Conservation (phyloP, 495 filamentous ascomycete species). For the Penicillium atrosanguineum region DNA sequence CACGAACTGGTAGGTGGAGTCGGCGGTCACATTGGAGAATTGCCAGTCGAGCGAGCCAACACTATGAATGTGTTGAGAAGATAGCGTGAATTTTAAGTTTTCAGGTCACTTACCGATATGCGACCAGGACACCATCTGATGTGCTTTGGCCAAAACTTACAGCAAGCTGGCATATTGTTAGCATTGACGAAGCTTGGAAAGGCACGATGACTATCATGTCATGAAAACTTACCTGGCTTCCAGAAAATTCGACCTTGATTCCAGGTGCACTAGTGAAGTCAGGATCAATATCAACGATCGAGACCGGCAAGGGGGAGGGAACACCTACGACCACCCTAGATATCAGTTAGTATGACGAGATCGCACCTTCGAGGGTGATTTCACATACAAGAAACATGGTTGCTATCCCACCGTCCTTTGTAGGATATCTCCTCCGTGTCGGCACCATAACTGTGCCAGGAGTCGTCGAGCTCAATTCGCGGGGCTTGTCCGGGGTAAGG, state of each 20-base stretch:
- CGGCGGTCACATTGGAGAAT: conserved; percentile 64
- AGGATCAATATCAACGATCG: background rate
- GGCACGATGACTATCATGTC: background rate
- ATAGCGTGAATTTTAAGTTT: background rate
- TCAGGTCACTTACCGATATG: conserved; percentile 39
- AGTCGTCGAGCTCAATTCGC: conserved; percentile 24
- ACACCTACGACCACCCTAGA: conserved; percentile 44
- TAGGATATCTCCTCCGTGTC: conserved; percentile 62
- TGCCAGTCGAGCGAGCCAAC: conserved; percentile 63
- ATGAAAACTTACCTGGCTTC: conserved; percentile 43
- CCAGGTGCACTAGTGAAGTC: conserved; percentile 49
- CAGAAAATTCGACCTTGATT: conserved; percentile 63
- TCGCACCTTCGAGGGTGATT: background rate
- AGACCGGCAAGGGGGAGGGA: conserved; percentile 1
- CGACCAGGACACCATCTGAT: conserved; percentile 53
- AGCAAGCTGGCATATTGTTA: conserved; percentile 36
- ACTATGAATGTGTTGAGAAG: conserved; percentile 24
- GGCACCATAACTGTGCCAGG: conserved; percentile 52
- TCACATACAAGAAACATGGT: conserved; percentile 63
- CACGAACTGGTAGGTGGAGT: conserved; percentile 60
- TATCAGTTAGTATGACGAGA: conserved; percentile 9
- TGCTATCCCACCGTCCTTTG: conserved; percentile 68
- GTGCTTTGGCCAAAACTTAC: conserved; percentile 62
- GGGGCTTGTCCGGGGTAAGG: conserved; percentile 34
- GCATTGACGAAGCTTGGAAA: background rate